Conservation (phyloP, 495 filamentous ascomycete species). For the Staphylotrichum longicolle region DNA sequence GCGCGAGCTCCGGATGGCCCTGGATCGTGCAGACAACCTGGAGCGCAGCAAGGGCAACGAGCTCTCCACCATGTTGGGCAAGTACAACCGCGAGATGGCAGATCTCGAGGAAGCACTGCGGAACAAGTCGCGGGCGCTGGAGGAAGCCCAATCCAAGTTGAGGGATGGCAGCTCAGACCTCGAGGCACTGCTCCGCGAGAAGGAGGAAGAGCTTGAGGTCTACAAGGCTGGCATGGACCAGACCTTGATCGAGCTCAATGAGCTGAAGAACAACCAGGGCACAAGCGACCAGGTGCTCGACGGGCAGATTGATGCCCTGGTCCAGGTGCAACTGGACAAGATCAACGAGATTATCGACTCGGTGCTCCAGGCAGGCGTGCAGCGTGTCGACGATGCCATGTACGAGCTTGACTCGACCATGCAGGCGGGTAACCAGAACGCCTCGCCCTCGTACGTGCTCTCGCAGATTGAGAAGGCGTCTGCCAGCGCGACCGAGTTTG, state of each 20-base stretch:
- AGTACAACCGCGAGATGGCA: constrained; percentile 95
- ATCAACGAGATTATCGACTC: constrained; percentile 98
- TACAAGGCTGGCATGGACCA: constrained; percentile 97
- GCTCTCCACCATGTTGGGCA: constrained; percentile 86
- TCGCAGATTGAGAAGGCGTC: constrained; percentile 97
- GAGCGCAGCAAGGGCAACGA: constrained; percentile 91
- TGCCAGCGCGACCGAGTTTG: constrained; percentile 92
- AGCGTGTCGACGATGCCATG: constrained; percentile 91
- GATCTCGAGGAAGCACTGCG: constrained; percentile 91
- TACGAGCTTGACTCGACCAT: constrained; percentile 97
- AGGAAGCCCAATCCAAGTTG: constrained; percentile 74
- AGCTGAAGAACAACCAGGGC: constrained; percentile 66
- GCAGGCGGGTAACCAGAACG: constrained; percentile 98
- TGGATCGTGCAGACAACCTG: constrained; percentile 89
- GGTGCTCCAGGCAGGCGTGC: constrained; percentile 87
- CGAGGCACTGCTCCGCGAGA: constrained; percentile 77
- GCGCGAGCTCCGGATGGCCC: constrained; percentile 90
- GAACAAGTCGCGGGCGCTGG: constrained; percentile 81
- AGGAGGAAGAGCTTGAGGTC: constrained; percentile 95
- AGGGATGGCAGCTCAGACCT: constrained; percentile 81
- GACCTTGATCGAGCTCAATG: constrained; percentile 84
- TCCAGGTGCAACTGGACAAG: constrained; percentile 81
- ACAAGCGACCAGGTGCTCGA: constrained; percentile 81
- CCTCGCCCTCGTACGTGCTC: constrained; percentile 90
- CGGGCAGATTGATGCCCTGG: constrained; percentile 82